These are phyloP conservation scores for Aspergillus latus DNA, from an alignment of 2,329 filamentous ascomycete species.

Conservation along the genomic window DNA sequence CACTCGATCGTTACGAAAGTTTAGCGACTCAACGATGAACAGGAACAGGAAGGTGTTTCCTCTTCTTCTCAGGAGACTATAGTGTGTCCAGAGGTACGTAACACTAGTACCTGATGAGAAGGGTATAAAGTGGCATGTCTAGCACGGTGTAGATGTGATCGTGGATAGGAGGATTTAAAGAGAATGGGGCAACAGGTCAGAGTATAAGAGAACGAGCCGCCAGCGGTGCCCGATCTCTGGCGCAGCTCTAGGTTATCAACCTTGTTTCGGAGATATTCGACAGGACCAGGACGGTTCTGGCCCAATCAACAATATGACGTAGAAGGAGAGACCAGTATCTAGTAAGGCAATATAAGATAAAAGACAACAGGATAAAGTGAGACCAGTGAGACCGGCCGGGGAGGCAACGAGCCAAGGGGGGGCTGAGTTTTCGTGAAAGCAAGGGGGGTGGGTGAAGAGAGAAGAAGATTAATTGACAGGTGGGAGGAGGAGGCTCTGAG, in stretches of 20 bases:
- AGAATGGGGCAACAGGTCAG: slow-evolving; percentile 2
- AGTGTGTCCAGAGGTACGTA: not conserved
- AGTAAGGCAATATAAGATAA: slow-evolving; percentile 2
- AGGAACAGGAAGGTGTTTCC: not conserved
- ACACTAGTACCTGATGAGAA: slow-evolving; percentile 1
- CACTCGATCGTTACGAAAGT: not conserved
- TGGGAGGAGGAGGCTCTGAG: slow-evolving; percentile 6
- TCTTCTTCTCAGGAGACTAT: not conserved
- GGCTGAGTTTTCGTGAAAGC: not conserved
- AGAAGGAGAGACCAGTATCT: not conserved
- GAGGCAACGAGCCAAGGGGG: not conserved
- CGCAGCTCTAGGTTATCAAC: slow-evolving; percentile 5
- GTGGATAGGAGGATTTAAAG: not conserved
- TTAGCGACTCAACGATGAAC: not conserved
- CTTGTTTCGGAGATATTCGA: not conserved
- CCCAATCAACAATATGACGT: slow-evolving; percentile 8
- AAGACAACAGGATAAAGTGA: not conserved
- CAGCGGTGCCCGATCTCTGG: slow-evolving; percentile 4
- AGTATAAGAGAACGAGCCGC: not conserved
- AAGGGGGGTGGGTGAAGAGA: not conserved
- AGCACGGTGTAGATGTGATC: not conserved
- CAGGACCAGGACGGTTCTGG: not conserved
- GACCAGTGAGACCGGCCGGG: slow-evolving; percentile 1
- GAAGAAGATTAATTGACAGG: slow-evolving; percentile 1
- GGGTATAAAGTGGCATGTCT: slow-evolving; percentile 6